These are phyloP conservation scores for Leccinum rimulosum DNA, from an alignment of 768 basidiomycete species.

Conservation along the genomic window DNA sequence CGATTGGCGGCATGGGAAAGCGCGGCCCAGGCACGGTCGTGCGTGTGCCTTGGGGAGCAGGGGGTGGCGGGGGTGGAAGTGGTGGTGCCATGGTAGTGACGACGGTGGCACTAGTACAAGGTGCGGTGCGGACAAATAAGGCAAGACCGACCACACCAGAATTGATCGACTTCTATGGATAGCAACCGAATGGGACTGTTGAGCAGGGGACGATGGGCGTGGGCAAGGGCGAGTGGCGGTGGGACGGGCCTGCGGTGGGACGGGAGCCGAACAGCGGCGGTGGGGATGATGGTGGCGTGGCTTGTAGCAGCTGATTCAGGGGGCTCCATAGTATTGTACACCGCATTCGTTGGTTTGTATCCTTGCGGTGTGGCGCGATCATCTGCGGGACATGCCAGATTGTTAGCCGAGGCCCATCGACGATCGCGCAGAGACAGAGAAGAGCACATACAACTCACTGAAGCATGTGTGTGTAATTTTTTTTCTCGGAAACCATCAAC, in stretches of 20 bases:
- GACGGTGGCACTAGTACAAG: neutral
- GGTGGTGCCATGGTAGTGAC: neutral
- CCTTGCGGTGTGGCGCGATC: neutral
- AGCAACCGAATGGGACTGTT: slow-evolving; percentile 15
- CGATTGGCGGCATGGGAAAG: neutral
- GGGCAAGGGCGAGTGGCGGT: neutral
- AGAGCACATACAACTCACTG: slow-evolving; percentile 3
- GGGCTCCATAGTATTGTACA: neutral
- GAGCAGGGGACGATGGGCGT: slow-evolving; percentile 8
- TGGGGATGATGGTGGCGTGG: neutral
- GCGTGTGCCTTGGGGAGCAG: neutral
- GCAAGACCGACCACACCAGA: slow-evolving; percentile 22
- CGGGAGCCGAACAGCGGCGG: neutral
- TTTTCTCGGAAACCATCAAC: neutral
- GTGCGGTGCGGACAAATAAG: slow-evolving; percentile 27
- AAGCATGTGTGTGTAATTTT: neutral
- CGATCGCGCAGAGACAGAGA: neutral
- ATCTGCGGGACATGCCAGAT: neutral
- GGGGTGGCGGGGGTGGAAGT: neutral
- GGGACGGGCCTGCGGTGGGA: neutral
- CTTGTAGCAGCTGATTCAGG: neutral
- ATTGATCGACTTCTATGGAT: slow-evolving; percentile 29
- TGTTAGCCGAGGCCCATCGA: neutral
- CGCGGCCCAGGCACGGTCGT: neutral
- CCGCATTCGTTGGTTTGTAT: neutral